Conservation (phyloP, 495 filamentous ascomycete species). For the Aspergillus olivimuriae region DNA sequence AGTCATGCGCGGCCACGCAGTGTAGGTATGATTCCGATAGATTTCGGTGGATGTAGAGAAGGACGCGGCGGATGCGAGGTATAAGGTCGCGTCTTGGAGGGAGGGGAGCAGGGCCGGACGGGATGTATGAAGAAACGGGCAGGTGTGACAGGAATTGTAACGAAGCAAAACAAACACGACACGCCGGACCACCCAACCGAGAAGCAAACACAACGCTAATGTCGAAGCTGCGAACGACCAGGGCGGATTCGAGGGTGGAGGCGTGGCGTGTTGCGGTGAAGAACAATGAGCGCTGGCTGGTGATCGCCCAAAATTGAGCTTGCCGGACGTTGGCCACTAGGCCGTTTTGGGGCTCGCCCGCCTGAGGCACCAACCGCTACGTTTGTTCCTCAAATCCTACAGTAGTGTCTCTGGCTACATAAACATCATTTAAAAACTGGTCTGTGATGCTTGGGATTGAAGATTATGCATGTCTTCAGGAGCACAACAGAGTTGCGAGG, state of each 20-base stretch:
- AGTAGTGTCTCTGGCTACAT: too few species aligned
- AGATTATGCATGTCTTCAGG: too few species aligned
- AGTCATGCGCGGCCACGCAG: too few species aligned
- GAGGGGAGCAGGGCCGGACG: background rate
- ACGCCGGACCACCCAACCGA: background rate
- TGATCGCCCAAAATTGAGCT: background rate
- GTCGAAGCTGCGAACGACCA: background rate
- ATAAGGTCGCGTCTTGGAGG: background rate
- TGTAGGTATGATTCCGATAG: too few species aligned
- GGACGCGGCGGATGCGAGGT: too few species aligned
- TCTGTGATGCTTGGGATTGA: too few species aligned
- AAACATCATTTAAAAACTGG: too few species aligned
- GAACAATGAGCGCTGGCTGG: background rate
- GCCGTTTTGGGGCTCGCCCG: conserved; percentile 2
- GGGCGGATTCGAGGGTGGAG: too few species aligned
- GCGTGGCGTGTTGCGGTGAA: conserved; percentile 2
- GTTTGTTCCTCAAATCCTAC: too few species aligned
- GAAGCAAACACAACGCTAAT: background rate
- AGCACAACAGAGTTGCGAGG: too few species aligned
- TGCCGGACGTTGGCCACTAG: background rate
- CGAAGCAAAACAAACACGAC: background rate
- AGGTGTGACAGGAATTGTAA: background rate
- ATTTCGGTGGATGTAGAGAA: too few species aligned
- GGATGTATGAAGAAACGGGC: background rate
- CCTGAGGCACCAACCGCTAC: conserved; percentile 4